Percentiles rank a stretch among this genome's conserved stretches.
Evolutionary conservation across 78 protist species (phyloP).

Genomic region (Dictyostelium capitatum): DNA sequence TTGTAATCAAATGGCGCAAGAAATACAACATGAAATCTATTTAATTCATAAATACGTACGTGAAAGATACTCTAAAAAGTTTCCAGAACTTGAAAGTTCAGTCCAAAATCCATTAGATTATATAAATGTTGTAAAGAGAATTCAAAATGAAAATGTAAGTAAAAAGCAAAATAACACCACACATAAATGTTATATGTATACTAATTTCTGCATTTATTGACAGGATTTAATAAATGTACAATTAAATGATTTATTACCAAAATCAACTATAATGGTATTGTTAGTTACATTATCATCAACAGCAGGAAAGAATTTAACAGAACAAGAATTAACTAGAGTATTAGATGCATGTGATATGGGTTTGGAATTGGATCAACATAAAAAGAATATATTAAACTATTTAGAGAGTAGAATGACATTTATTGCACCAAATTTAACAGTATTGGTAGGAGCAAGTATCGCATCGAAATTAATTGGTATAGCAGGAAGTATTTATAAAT

Average conservation of each 20-base stretch:
- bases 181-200: no score
- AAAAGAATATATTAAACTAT: constrained; percentile 54
- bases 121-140: constrained; percentile 77
- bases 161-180: background rate
- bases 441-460: constrained; percentile 84
- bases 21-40: constrained; percentile 87
- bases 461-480: constrained; percentile 90
- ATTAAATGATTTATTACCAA: constrained; percentile 65
- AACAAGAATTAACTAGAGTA: constrained; percentile 32
- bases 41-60: constrained; percentile 80
- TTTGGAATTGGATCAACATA: constrained; percentile 54
- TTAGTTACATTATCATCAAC: constrained; percentile 75
- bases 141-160: constrained; percentile 72
- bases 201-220: no score
- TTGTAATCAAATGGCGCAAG: constrained; percentile 81
- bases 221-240: constrained; percentile 66
- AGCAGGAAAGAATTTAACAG: constrained; percentile 39
- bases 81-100: constrained; percentile 88
- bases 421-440: constrained; percentile 91
- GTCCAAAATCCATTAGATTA: constrained; percentile 90
- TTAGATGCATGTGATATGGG: constrained; percentile 83
- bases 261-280: constrained; percentile 70
- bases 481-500: constrained; percentile 88
- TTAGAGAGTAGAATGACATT: constrained; percentile 91
- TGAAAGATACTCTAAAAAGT: constrained; percentile 84